Base-by-base conservation (phyloP, 768 basidiomycete species). In the Trametes cubensis region DNA sequence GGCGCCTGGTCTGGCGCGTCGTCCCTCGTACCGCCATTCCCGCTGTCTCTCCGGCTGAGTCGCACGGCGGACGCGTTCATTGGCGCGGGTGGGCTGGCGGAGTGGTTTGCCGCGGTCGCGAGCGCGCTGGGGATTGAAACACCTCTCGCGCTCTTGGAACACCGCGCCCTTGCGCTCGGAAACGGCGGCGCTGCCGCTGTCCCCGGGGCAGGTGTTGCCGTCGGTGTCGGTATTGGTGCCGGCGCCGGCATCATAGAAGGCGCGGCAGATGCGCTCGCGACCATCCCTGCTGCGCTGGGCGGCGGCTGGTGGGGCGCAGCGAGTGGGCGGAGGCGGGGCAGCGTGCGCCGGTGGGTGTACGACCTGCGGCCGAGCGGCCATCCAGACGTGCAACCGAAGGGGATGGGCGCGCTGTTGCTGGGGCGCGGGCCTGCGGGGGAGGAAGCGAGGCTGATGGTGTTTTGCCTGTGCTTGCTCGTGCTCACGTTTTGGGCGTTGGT, bases 351-450 rank as follows among this genome's bases (percentile, higher is more conserved):
- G 53, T 77, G 53, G 66, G 68, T 61, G 62, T 74, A 49, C 57
- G 69, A 59, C 77, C 78, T 40, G 73, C 73, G 42, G 64, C 76
- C 41, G 71, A 76, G 73, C 76, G 76, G 72, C 66, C 70, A 73
- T 46, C 72, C 71, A 47, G 71, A 71, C 39, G 67, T 67, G 4
- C 80, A 79, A n/a, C 58, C 76, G 62, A 73, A 73, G 42, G 79
- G 80, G 11, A 64, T 83, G 46, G 7, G 77, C 38, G 74, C 77
- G 41, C 70, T 89, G 61, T 57, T 88, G 30, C 66, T 83, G 30
- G 89, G 90, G 72, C 77, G 72, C 61, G 84, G 84, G 20, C 72
- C 81, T 1, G 88, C 89, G 23, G 89, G 89, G 6, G 86, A 90
- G 69, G 89, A 90, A 72, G 79, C 83, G 71, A 78, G 86, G 63